phyloP scores from a whole-genome alignment of 768 basidiomycete species.

The Pleurotus pulmonarius region DNA sequence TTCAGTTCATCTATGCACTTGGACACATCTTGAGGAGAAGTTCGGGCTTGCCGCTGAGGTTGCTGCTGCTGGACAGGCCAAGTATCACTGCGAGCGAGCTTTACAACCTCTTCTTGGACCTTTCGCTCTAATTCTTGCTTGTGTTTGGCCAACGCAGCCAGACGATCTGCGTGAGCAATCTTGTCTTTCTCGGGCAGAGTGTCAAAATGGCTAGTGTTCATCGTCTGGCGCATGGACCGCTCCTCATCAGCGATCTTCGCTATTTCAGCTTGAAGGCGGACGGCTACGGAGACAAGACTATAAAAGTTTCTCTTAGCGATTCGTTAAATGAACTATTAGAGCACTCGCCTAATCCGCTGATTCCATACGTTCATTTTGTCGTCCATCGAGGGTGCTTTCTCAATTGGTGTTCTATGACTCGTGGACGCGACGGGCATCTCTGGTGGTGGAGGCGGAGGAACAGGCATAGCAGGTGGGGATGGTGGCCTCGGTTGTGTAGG shows the following conservation, averaged over 20 bases:
- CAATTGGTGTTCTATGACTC: background rate
- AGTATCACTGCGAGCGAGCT: background rate
- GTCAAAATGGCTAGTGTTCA: background rate
- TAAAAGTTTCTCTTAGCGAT: background rate
- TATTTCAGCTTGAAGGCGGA: conserved; percentile 1
- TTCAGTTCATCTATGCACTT: background rate
- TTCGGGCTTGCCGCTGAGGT: background rate
- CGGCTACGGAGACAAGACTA: background rate
- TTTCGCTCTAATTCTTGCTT: background rate
- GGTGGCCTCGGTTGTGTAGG: background rate
- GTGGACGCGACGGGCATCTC: background rate
- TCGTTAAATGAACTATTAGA: too few species aligned
- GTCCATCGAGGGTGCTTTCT: background rate
- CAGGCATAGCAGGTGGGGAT: background rate
- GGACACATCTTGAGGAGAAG: background rate
- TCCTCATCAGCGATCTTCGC: background rate
- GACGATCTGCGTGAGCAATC: background rate
- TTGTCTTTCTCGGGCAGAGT: background rate
- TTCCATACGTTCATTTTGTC: background rate
- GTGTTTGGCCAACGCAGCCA: background rate
- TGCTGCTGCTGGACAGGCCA: background rate
- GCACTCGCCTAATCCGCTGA: background rate
- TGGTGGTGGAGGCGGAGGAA: background rate
- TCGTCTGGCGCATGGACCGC: background rate
- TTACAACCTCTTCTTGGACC: background rate